Conservation (phyloP, 2,329 filamentous ascomycete species). For the Penicillium aurantiogriseum region DNA sequence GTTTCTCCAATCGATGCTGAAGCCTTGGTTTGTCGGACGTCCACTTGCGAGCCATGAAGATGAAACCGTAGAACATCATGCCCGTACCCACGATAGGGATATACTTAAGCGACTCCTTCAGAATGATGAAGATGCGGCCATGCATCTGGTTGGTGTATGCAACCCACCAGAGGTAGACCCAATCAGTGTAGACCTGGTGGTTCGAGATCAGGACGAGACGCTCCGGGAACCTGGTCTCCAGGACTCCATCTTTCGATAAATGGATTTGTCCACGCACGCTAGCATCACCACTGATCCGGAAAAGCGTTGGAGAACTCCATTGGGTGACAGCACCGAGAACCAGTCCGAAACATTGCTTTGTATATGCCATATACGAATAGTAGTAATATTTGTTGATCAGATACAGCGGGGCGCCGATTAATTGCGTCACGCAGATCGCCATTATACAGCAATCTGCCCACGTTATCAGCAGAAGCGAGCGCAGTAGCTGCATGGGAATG, state of each 20-base stretch:
- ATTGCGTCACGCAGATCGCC: constrained; percentile 54
- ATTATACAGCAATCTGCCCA: constrained; percentile 48
- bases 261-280: constrained; percentile 60
- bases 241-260: constrained; percentile 55
- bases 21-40: constrained; percentile 59
- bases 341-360: constrained; percentile 64
- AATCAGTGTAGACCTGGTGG: constrained; percentile 68
- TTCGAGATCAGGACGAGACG: constrained; percentile 63
- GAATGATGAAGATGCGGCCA: constrained; percentile 64
- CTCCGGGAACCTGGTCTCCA: constrained; percentile 60
- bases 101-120: constrained; percentile 64
- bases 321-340: constrained; percentile 61
- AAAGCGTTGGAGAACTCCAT: constrained; percentile 62
- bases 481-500: constrained; percentile 44
- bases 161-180: constrained; percentile 68
- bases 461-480: constrained; percentile 44
- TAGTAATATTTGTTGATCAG: constrained; percentile 61
- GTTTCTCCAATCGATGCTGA: constrained; percentile 55
- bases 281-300: constrained; percentile 61
- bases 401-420: constrained; percentile 61
- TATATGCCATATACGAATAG: constrained; percentile 64
- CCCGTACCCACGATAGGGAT: constrained; percentile 63
- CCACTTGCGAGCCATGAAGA: constrained; percentile 65
- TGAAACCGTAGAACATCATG: constrained; percentile 65
- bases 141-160: constrained; percentile 65